Base-by-base conservation (phyloP, 2,329 filamentous ascomycete species). In the Aspergillus sp. region DNA sequence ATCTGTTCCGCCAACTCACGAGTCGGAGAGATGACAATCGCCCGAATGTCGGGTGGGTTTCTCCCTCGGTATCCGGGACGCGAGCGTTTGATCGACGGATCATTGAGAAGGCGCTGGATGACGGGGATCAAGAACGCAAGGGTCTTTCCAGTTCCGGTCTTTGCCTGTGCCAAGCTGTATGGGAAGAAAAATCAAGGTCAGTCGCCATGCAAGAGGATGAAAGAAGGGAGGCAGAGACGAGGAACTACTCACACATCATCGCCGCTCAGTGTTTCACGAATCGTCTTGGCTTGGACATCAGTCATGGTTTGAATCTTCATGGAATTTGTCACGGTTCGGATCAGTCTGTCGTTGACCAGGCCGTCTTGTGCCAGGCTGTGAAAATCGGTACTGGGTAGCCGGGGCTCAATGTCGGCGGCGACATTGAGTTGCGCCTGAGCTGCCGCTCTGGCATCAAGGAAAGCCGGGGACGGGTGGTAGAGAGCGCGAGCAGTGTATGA, bases 121-220 rank as follows among this genome's bases (percentile, higher is more conserved):
- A 92, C 82, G 54, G 95, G 95, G 6, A 98, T 79, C 23, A 99
- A 83, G 81, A 98, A 99, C 38, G 91, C 95, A 59, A 98, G 80
- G 0, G 95, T 99, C 80, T 99, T 99, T 74, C 95, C 95, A 4
- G 95, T 98, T 74, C 95, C 95, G 8, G 95, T 99, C 79, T 91
- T 97, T 61, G 95, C 95, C 80, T 98, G 95, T 50, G 94, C 95
- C 67, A 98, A 84, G 69, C 90, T 91, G 70, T 53, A 54, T 63
- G 48, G 38, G 55, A 12, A 50, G 59, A 30, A 25, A 25, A 23
- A n/a, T 32, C 30, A 38, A 57, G 36, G 47, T 70, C 56, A 70
- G 65, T 51, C 51, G n/a, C 77, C 3, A 32, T 51, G 32, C 48
- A 43, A 19, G n/a, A n/a, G n/a, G 21, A 30, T 13, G 10, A 54